Base-by-base conservation (phyloP, 176 grass and related monocot species). In the Juncus effusus region DNA sequence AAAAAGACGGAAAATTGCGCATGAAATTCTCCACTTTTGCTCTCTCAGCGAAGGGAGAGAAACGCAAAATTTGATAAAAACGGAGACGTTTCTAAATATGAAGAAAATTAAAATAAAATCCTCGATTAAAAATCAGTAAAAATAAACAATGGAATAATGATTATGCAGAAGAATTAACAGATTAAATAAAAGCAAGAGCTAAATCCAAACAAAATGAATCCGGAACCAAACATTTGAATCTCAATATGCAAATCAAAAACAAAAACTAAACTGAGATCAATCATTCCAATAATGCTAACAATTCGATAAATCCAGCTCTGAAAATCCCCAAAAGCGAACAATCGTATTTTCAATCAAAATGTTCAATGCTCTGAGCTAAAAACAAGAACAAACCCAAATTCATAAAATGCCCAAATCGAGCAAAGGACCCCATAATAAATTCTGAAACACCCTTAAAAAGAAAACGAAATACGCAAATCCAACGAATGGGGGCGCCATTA, bases 351-450 rank as follows among this genome's bases (percentile, higher is more conserved):
- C 14, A 74, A 74, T 61, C 59, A 13, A 71, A 36, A 3, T 14
- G 6, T 74, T 16, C 47, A 39, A 79, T 77, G 73, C 62, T 49
- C 16, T 75, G 39, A 72, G 77, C 35, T 85, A 67, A 70, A 28
- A 28, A 19, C 16, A n/a, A 72, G 60, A 51, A 28, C 19, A 67
- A 82, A 79, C 16, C 36, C 50, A 67, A 40, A 57, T 42, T 63
- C 16, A 8, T 35, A 13, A 70, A 9, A 37, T 16, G 51, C 35
- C 64, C 36, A 50, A 47, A 47, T 47, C 44, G 44, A 47, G 44
- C 44, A 47, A 47, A 47, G 9, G 9, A 47, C 44, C 4, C 19
- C 44, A 47, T 9, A 5, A 47, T 47, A 47, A 47, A 47, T 47
- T 47, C 44, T 2, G 6, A 36, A 36, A 41, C 55, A 14, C 53